A percentile compares a stretch with the other conserved stretches of the same genome.
Conservation (phyloP, 768 basidiomycete species). For the Phallus indusiatus region DNA sequence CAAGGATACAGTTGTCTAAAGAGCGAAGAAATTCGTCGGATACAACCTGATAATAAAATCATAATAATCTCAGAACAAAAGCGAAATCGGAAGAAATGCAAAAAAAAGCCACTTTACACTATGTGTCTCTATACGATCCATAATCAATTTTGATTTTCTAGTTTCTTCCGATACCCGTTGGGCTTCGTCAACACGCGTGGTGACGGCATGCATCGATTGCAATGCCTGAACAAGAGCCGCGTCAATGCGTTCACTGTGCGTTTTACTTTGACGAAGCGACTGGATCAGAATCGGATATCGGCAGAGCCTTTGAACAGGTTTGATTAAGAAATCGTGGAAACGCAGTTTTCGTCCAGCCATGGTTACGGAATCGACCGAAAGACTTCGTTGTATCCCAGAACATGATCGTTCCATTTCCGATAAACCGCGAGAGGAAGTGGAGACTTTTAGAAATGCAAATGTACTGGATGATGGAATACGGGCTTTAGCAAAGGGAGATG, state of each 20-base stretch:
- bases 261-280: conserved; percentile 1
- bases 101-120: background rate
- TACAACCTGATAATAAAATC: too few relatives aligned
- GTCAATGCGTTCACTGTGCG: conserved; percentile 1
- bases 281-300: conserved; percentile 87
- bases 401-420: background rate
- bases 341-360: conserved; percentile 34
- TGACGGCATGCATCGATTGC: conserved; percentile 67
- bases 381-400: background rate
- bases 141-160: conserved; percentile 56
- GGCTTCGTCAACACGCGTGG: conserved; percentile 74
- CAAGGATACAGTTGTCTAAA: conserved; percentile 69
- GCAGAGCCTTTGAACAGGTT: conserved; percentile 94
- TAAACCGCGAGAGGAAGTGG: background rate
- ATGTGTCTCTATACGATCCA: conserved; percentile 42
- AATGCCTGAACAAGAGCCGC: conserved; percentile 31
- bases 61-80: background rate
- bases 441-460: background rate
- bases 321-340: conserved; percentile 87
- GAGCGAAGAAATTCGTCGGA: conserved; percentile 46
- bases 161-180: conserved; percentile 54
- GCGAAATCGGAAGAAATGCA: background rate
- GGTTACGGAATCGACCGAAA: conserved; percentile 3
- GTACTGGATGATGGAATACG: conserved; percentile 8
- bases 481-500: conserved; percentile 15